phyloP scores from a whole-genome alignment of 2,329 filamentous ascomycete genomes.

The Pseudogymnoascus sp. region DNA sequence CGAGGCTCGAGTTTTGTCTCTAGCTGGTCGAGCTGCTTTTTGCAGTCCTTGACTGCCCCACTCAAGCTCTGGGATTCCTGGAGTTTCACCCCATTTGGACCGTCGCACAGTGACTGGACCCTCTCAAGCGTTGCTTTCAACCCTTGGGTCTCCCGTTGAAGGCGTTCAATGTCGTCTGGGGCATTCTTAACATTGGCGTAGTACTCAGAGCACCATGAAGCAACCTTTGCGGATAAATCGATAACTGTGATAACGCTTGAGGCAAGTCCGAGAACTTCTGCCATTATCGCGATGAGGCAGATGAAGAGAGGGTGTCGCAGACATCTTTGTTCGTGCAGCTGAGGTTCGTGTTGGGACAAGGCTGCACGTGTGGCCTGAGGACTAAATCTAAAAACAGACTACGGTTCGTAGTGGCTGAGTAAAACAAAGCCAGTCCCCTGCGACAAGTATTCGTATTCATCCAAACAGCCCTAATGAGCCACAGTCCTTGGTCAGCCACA shows the following conservation, averaged over 20 bases:
- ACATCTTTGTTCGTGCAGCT: not conserved
- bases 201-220: slow-evolving; percentile 31
- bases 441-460: not conserved
- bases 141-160: slow-evolving; percentile 25
- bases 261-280: slow-evolving; percentile 25
- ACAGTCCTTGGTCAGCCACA: not conserved
- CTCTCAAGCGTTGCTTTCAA: slow-evolving; percentile 25
- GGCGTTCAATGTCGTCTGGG: slow-evolving; percentile 28
- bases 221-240: slow-evolving; percentile 33
- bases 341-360: not conserved
- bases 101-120: slow-evolving; percentile 24
- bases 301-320: slow-evolving; percentile 13
- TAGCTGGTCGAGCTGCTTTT: slow-evolving; percentile 21
- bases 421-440: not conserved
- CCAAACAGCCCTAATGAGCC: not conserved
- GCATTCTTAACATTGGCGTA: slow-evolving; percentile 29
- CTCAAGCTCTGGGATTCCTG: slow-evolving; percentile 22
- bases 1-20: slow-evolving; percentile 22
- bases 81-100: slow-evolving; percentile 23
- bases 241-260: slow-evolving; percentile 34
- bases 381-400: no score
- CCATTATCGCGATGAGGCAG: slow-evolving; percentile 15
- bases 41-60: slow-evolving; percentile 18
- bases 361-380: no score
- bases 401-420: not conserved